These are phyloP conservation scores for Nothopassalora personata DNA, from an alignment of 2,329 filamentous ascomycete genomes.

Conservation along the genomic window DNA sequence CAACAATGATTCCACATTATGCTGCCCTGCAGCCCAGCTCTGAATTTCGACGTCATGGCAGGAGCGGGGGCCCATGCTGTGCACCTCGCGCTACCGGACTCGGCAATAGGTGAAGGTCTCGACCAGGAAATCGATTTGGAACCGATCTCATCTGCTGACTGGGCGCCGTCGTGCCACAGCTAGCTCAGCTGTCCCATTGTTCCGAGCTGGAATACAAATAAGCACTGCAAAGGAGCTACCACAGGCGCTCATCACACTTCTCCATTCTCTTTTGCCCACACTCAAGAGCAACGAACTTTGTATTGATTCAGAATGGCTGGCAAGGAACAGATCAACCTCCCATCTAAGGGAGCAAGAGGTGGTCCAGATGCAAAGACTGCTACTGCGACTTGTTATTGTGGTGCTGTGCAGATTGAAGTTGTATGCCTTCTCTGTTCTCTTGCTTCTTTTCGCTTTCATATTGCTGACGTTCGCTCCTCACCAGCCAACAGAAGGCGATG, in stretches of 20 bases:
- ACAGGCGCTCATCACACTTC: too few species aligned
- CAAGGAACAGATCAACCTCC: slow-evolving; percentile 12
- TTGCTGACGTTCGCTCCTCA: slow-evolving; percentile 12
- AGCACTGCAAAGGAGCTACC: too few species aligned
- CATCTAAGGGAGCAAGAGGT: slow-evolving; percentile 15
- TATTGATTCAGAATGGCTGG: too few species aligned
- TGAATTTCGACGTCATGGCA: background rate
- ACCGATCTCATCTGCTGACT: background rate
- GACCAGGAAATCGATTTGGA: background rate
- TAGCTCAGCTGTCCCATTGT: background rate
- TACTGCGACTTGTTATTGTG: slow-evolving; percentile 57
- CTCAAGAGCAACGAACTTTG: too few species aligned
- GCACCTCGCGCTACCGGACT: background rate
- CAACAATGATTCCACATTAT: background rate
- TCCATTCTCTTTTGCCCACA: too few species aligned
- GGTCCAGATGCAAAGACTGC: slow-evolving; percentile 30
- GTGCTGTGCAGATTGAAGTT: slow-evolving; percentile 51
- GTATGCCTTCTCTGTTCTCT: slow-evolving; percentile 34
- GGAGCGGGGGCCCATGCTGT: background rate
- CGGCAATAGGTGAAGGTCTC: background rate
- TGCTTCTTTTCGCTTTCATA: background rate
- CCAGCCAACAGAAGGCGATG: slow-evolving; percentile 39
- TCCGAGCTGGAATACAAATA: background rate
- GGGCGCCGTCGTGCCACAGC: background rate
- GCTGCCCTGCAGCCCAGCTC: background rate